These are phyloP conservation scores for Salvia sclarea DNA, from an alignment of 305 asterid genomes.

Conservation along the genomic window DNA sequence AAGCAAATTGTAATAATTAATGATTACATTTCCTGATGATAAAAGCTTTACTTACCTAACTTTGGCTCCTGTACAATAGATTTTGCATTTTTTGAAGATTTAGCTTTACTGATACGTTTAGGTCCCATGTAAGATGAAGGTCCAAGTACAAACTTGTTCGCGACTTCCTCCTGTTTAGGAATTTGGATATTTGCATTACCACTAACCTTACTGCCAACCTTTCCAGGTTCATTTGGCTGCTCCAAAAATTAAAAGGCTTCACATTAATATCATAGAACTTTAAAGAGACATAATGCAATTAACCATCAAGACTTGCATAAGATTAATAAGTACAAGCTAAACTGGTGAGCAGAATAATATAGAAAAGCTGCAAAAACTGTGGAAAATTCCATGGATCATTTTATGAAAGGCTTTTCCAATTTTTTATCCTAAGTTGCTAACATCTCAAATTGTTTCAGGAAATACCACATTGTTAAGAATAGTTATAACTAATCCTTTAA, in stretches of 20 bases:
- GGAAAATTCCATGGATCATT: neutral
- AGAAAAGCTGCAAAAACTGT: slow-evolving; percentile 8
- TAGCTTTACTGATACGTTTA: slow-evolving; percentile 37
- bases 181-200: slow-evolving; percentile 34
- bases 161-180: slow-evolving; percentile 35
- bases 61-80: slow-evolving; percentile 37
- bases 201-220: slow-evolving; percentile 22
- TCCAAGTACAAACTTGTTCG: slow-evolving; percentile 29
- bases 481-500: neutral
- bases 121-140: slow-evolving; percentile 33
- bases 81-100: slow-evolving; percentile 43
- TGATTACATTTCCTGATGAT: slow-evolving; percentile 6
- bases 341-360: neutral
- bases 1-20: slow-evolving; percentile 24
- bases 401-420: slow-evolving; percentile 6
- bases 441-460: no score
- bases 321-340: neutral
- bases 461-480: no score
- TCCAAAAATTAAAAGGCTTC: slow-evolving; percentile 30
- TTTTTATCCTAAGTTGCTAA: neutral
- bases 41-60: slow-evolving; percentile 42
- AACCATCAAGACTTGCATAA: neutral
- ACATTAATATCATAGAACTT: slow-evolving; percentile 15
- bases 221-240: slow-evolving; percentile 39
- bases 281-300: slow-evolving; percentile 11